These are phyloP conservation scores for Macrophomina tecta DNA, from an alignment of 2,329 filamentous ascomycete genomes.

Conservation along the genomic window DNA sequence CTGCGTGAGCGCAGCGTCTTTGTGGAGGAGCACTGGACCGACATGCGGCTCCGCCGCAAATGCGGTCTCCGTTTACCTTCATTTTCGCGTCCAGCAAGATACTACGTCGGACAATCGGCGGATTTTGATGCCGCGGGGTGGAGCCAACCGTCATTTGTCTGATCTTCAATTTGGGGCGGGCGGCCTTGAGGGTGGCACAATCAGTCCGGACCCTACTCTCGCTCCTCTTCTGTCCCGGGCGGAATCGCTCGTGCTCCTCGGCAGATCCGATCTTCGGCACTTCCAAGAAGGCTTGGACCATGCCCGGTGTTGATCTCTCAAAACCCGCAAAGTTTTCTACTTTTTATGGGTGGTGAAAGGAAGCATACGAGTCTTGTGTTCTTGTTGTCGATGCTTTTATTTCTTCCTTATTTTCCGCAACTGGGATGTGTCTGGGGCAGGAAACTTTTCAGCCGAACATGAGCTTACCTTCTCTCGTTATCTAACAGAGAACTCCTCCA, in stretches of 20 bases:
- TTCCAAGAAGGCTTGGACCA: not conserved
- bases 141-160: not conserved
- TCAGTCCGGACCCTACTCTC: slow-evolving; percentile 2
- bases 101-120: not conserved
- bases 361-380: no score
- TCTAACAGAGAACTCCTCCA: slow-evolving; percentile 49
- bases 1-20: not conserved
- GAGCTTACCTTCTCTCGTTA: not conserved
- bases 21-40: not conserved
- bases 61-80: not conserved
- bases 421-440: not conserved
- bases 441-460: no score
- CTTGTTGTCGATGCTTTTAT: no score
- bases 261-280: not conserved
- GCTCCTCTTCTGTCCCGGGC: not conserved
- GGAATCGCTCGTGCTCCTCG: not conserved
- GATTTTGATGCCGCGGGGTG: not conserved
- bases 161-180: slow-evolving; percentile 1
- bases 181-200: not conserved
- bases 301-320: not conserved
- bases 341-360: no score
- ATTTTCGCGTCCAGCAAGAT: not conserved
- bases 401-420: not conserved
- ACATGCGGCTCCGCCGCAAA: not conserved
- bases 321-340: not conserved